Base-by-base conservation (phyloP, 148 eudicot species). In the Silene uniflora region DNA sequence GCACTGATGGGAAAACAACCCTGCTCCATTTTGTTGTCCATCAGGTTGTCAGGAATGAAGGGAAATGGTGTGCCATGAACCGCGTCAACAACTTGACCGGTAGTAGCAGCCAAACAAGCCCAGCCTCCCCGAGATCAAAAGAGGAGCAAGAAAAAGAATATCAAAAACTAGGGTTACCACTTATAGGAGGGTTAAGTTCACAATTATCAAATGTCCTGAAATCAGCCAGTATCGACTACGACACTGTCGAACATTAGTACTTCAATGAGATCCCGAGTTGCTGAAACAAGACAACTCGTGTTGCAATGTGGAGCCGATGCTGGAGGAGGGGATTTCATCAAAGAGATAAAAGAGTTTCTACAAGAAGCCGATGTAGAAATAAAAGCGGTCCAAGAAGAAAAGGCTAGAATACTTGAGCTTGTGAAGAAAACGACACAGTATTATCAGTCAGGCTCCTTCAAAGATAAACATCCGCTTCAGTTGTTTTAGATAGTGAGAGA, bases 21-120 rank as follows among this genome's bases (percentile, higher is more conserved):
- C 76, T 95, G 71, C 91, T 95, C 59, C 90, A 89, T 52, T 95
- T 95, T 75, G 97, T 95, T 10, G 91, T 95, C 9, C 90, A 92
- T 77, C 92, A 92, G 72, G 97, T 95, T 16, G 86, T 92, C 58
- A 76, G 94, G 2, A 88, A 89, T n/a, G 98, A 95, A 71, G 98
- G 98, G 0, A 95, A 83, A 74, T 89, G 92, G 1, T 86, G 89
- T 23, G 79, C 86, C 11, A 62, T 90, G 59, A 88, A 84, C 79
- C 76, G 80, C 64, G 79, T 83, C 42, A 86, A 80, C 60, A 86
- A 85, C 79, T 74, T 80, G 65, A 18, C 24, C 59, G 73, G 69
- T 32, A 67, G 74, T 10, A 85, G 78, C 81, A 69, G 73, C 46
- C 84, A 67, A 49, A 84, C 24, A 73, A 79, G 35, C 63, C 25